phyloP scores from a whole-genome alignment of 768 basidiomycete species.

The Sutorius australiensis region DNA sequence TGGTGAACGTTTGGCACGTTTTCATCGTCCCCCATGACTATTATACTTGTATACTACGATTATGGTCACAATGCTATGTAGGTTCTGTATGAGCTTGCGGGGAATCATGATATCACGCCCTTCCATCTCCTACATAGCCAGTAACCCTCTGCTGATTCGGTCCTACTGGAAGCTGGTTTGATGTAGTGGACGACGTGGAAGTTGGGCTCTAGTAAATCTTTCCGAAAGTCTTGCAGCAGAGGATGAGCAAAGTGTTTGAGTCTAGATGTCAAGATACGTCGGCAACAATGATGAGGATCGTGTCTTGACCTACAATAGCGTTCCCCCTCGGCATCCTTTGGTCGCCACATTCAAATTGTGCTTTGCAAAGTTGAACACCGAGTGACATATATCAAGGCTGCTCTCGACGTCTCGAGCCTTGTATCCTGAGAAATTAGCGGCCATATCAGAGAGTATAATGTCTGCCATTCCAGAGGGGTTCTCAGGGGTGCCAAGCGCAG shows the following conservation, averaged over 20 bases:
- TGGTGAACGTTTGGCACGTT: neutral
- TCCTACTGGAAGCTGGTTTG: conserved; percentile 81
- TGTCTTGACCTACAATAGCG: conserved; percentile 46
- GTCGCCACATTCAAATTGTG: conserved; percentile 46
- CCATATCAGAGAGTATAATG: conserved; percentile 87
- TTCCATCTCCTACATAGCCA: conserved; percentile 81
- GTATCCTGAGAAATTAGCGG: conserved; percentile 77
- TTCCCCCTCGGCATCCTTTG: conserved; percentile 40
- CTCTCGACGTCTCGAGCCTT: conserved; percentile 57
- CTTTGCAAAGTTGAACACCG: conserved; percentile 67
- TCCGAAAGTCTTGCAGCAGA: conserved; percentile 59
- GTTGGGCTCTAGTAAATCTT: conserved; percentile 49
- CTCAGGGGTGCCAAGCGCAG: conserved; percentile 29
- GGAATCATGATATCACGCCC: conserved; percentile 7
- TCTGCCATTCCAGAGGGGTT: conserved; percentile 54
- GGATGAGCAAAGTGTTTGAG: conserved; percentile 87
- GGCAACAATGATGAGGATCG: neutral
- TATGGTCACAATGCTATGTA: conserved; percentile 2
- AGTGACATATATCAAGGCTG: conserved; percentile 69
- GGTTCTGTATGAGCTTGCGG: neutral
- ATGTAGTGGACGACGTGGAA: conserved; percentile 66
- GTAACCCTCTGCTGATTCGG: conserved; percentile 79
- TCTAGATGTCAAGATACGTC: conserved; percentile 35
- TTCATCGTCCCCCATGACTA: conserved; percentile 9
- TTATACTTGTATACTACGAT: conserved; percentile 16